These are phyloP conservation scores for Monosporascus sp. DNA, from an alignment of 2,329 filamentous ascomycete species.

Conservation along the genomic window DNA sequence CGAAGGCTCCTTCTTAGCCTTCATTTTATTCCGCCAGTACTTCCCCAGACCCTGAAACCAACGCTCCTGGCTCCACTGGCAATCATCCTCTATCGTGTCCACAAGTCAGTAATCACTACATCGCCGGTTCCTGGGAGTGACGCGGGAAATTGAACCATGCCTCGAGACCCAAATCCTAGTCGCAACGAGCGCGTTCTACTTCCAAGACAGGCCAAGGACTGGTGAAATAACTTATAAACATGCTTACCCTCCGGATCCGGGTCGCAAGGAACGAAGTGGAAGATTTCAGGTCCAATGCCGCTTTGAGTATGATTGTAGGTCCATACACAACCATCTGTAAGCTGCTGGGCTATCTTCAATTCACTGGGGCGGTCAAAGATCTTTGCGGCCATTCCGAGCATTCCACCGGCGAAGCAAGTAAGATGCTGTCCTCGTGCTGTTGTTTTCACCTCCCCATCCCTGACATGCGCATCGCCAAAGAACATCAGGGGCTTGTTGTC, in stretches of 20 bases:
- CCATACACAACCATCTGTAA: constrained; percentile 62
- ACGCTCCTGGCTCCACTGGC: constrained; percentile 24
- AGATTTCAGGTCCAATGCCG: constrained; percentile 59
- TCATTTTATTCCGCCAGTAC: constrained; percentile 18
- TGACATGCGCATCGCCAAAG: constrained; percentile 38
- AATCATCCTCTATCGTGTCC: constrained; percentile 16
- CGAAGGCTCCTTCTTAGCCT: constrained; percentile 11
- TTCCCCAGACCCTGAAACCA: constrained; percentile 20
- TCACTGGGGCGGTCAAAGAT: constrained; percentile 52
- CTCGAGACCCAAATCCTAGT: too few species aligned
- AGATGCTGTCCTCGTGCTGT: constrained; percentile 46
- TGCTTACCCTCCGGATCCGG: constrained; percentile 6
- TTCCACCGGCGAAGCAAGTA: constrained; percentile 59
- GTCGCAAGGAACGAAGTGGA: constrained; percentile 39
- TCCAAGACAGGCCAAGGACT: too few species aligned
- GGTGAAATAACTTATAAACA: too few species aligned
- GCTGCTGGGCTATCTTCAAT: constrained; percentile 48
- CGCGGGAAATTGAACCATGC: too few species aligned
- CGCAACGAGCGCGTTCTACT: too few species aligned
- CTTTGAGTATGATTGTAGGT: constrained; percentile 51
- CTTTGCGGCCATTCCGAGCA: constrained; percentile 57
- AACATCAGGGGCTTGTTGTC: constrained; percentile 39
- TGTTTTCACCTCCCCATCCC: constrained; percentile 17
- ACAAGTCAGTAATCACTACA: too few species aligned
- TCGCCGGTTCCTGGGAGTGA: too few species aligned